These are phyloP conservation scores for Ceratocystis cacaofunesta DNA, from an alignment of 2,329 filamentous ascomycete genomes.

Conservation along the genomic window DNA sequence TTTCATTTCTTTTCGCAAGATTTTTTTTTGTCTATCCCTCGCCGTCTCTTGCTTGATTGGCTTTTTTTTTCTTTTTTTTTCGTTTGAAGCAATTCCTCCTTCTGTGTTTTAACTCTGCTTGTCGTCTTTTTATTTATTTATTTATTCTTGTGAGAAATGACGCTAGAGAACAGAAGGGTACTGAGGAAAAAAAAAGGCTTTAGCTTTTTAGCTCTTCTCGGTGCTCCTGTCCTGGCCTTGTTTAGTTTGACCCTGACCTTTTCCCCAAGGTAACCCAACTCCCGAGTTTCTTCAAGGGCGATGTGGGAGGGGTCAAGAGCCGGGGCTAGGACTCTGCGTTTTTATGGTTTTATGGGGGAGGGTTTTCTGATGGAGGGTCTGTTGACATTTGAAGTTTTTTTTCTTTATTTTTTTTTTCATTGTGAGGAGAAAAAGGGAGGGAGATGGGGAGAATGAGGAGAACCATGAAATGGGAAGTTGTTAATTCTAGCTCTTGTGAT, in stretches of 20 bases:
- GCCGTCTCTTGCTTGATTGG: conserved; percentile 14
- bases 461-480: background rate
- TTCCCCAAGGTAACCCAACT: background rate
- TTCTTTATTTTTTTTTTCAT: conserved; percentile 2
- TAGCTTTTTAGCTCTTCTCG: background rate
- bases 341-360: conserved; percentile 5
- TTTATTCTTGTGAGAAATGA: conserved; percentile 7
- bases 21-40: background rate
- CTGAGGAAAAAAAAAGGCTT: background rate
- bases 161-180: background rate
- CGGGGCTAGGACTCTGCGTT: background rate
- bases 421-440: background rate
- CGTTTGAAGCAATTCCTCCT: background rate
- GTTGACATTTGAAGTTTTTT: background rate
- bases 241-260: background rate
- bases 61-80: conserved; percentile 11
- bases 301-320: background rate
- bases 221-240: background rate
- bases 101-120: background rate
- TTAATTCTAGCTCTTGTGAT: background rate
- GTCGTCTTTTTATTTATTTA: conserved; percentile 7
- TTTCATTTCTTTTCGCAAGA: background rate
- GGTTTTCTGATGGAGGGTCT: background rate
- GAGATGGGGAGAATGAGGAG: background rate
- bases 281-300: conserved; percentile 4